Evolutionary conservation across 2,329 filamentous ascomycete genomes (phyloP).

Genomic region (Incumbomyces lentus): DNA sequence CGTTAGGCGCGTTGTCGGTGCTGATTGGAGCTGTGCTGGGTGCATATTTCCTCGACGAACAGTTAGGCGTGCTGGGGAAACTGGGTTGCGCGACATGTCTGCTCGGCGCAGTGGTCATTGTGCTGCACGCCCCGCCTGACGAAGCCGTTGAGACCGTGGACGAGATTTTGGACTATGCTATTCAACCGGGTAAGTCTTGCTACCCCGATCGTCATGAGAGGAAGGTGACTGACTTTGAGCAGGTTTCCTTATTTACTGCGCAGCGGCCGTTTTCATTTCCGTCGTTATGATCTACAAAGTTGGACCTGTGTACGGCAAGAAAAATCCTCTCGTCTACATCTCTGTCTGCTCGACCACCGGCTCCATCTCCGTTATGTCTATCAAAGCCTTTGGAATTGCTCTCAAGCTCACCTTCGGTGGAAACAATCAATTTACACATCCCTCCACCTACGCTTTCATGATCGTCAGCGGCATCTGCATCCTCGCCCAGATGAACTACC

Average conservation of each 20-base stretch:
- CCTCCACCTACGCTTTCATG: slow-evolving; percentile 94
- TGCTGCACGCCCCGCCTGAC: slow-evolving; percentile 91
- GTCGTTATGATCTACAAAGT: slow-evolving; percentile 93
- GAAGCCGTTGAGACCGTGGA: slow-evolving; percentile 85
- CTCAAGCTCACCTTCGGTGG: slow-evolving; percentile 88
- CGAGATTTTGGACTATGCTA: slow-evolving; percentile 78
- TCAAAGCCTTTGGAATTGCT: slow-evolving; percentile 97
- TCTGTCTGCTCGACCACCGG: slow-evolving; percentile 97
- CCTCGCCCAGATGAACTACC: slow-evolving; percentile 98
- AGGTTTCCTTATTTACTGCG: slow-evolving; percentile 86
- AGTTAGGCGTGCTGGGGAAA: slow-evolving; percentile 81
- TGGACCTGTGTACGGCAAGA: slow-evolving; percentile 80
- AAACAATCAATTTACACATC: slow-evolving; percentile 89
- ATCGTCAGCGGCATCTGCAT: slow-evolving; percentile 91
- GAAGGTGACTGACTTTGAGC: slow-evolving; percentile 5
- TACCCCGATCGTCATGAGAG: neutral
- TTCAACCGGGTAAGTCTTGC: slow-evolving; percentile 66
- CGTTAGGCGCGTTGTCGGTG: slow-evolving; percentile 84
- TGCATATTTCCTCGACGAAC: slow-evolving; percentile 86
- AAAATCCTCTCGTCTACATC: slow-evolving; percentile 90
- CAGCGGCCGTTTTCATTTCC: slow-evolving; percentile 71
- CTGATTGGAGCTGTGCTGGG: slow-evolving; percentile 90
- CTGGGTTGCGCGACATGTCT: slow-evolving; percentile 93
- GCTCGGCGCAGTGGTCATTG: slow-evolving; percentile 92
- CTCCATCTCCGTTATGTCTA: slow-evolving; percentile 96